Conservation (phyloP, 2,329 filamentous ascomycete species). For the Alternaria rosae region DNA sequence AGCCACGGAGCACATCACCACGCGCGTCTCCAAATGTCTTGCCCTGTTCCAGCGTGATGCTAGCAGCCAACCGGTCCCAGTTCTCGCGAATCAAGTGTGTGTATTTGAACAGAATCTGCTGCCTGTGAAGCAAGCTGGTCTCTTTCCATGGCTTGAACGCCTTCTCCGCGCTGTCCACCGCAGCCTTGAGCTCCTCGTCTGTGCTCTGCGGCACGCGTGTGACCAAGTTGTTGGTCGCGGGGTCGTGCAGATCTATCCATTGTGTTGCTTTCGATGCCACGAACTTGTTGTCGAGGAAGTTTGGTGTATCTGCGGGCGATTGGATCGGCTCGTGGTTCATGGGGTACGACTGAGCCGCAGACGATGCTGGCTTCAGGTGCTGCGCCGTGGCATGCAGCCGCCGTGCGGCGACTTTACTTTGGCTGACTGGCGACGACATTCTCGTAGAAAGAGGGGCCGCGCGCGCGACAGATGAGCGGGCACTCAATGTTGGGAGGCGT, state of each 20-base stretch:
- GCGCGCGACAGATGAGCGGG: slow-evolving; percentile 47
- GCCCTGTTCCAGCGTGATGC: slow-evolving; percentile 86
- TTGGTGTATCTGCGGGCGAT: slow-evolving; percentile 74
- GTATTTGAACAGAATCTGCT: slow-evolving; percentile 90
- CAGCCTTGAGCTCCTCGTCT: slow-evolving; percentile 75
- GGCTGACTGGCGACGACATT: slow-evolving; percentile 49
- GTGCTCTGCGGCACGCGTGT: slow-evolving; percentile 85
- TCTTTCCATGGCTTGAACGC: slow-evolving; percentile 77
- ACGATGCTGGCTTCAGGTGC: slow-evolving; percentile 59
- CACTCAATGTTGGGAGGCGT: slow-evolving; percentile 52
- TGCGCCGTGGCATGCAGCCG: slow-evolving; percentile 64
- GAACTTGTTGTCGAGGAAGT: slow-evolving; percentile 85
- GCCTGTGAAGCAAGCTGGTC: slow-evolving; percentile 75
- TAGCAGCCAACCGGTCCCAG: slow-evolving; percentile 83
- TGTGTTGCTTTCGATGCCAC: slow-evolving; percentile 70
- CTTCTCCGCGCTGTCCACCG: slow-evolving; percentile 76
- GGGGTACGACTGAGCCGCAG: slow-evolving; percentile 67
- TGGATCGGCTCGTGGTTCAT: slow-evolving; percentile 75
- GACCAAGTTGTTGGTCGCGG: slow-evolving; percentile 84
- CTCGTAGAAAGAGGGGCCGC: slow-evolving; percentile 46
- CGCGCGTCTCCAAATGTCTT: slow-evolving; percentile 86
- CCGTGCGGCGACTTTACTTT: slow-evolving; percentile 52
- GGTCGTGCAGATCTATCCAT: slow-evolving; percentile 83
- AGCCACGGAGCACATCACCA: slow-evolving; percentile 80
- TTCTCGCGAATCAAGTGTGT: slow-evolving; percentile 80